Evolutionary conservation across 805 yeast genomes (phyloP).

Genomic region (Candida chilensis): DNA sequence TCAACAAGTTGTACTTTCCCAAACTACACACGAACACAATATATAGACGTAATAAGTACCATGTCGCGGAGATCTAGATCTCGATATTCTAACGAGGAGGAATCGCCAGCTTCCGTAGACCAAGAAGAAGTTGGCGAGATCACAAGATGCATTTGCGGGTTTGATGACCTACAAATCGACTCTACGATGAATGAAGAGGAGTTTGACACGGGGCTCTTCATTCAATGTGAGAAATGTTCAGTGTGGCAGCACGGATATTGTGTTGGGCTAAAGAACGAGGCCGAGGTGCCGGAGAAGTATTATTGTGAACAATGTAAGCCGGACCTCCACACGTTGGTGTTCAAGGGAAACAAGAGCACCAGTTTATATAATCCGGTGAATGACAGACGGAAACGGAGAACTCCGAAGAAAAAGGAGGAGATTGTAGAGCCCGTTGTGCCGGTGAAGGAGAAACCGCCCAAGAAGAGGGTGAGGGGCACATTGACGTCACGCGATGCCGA

Average conservation of each 20-base stretch:
- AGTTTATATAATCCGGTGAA: slow-evolving; percentile 31
- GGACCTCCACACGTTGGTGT: slow-evolving; percentile 55
- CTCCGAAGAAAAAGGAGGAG: slow-evolving; percentile 4
- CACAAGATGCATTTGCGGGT: background rate
- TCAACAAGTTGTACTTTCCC: too few relatives aligned
- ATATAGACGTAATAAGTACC: too few relatives aligned
- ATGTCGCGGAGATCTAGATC: too few relatives aligned
- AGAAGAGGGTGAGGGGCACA: slow-evolving; percentile 9
- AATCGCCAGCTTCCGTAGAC: too few relatives aligned
- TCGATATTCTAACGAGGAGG: too few relatives aligned
- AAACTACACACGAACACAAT: too few relatives aligned
- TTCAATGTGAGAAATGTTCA: slow-evolving; percentile 83
- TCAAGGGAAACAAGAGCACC: slow-evolving; percentile 7
- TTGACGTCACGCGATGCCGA: slow-evolving; percentile 15
- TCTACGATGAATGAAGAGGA: slow-evolving; percentile 5
- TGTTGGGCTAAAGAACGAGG: slow-evolving; percentile 72
- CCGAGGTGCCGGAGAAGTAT: slow-evolving; percentile 83
- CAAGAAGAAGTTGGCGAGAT: background rate
- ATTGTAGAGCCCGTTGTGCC: slow-evolving; percentile 1
- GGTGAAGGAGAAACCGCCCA: slow-evolving; percentile 7
- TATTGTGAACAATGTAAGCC: slow-evolving; percentile 94
- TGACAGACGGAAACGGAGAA: slow-evolving; percentile 21
- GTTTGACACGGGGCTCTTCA: slow-evolving; percentile 54
- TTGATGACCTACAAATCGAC: background rate
- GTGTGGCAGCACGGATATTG: slow-evolving; percentile 99